Conservation (phyloP, 345 rosid genomes). For the Gossypioides kirkii region DNA sequence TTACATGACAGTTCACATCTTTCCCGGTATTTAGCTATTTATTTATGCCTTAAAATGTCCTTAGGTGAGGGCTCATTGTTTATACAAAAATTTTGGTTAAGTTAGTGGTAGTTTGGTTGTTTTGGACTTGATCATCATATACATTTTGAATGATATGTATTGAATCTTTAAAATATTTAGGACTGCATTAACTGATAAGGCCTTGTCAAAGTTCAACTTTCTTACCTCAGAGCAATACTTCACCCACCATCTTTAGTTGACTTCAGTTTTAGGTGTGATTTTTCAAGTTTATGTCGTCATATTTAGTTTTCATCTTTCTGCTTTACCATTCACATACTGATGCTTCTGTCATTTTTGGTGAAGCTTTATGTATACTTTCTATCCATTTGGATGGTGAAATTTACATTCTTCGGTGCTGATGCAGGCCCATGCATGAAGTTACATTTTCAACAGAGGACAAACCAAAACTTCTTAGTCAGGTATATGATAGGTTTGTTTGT, state of each 20-base stretch:
- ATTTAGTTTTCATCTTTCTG: not conserved
- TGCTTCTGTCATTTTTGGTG: not conserved
- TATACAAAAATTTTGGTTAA: not conserved
- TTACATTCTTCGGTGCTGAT: slow-evolving; percentile 22
- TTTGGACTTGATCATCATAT: not conserved
- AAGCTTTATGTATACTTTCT: not conserved
- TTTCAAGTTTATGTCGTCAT: not conserved
- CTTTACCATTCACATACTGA: not conserved
- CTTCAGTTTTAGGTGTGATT: not conserved
- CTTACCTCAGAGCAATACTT: not conserved
- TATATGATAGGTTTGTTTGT: slow-evolving; percentile 25
- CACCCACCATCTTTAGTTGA: not conserved
- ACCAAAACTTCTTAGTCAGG: slow-evolving; percentile 98
- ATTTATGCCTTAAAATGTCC: slow-evolving; percentile 8
- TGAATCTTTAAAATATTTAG: not conserved
- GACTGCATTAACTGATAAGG: not conserved
- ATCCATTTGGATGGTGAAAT: slow-evolving; percentile 12
- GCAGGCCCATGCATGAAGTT: slow-evolving; percentile 95
- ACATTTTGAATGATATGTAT: not conserved
- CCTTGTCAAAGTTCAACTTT: not conserved
- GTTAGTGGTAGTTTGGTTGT: not conserved
- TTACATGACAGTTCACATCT: slow-evolving; percentile 69
- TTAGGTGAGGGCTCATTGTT: not conserved
- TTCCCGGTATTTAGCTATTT: slow-evolving; percentile 41
- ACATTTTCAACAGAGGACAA: slow-evolving; percentile 89